Conservation (phyloP, 139 green algal species). For the Chlamydomonas sp. region DNA sequence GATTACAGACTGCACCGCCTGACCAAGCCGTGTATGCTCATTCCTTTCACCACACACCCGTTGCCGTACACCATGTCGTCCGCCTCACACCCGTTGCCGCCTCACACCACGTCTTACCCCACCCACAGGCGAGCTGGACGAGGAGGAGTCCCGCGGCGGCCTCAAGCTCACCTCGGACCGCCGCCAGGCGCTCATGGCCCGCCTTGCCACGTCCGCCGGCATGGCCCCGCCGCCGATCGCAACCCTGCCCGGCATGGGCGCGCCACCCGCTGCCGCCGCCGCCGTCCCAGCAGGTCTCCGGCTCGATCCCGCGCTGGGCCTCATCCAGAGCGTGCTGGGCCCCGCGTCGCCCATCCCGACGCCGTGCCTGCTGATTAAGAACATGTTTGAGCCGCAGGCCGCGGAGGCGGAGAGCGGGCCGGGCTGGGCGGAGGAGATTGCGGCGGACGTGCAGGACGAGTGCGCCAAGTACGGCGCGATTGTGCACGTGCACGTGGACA, state of each 20-base stretch:
- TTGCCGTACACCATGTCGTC: background rate
- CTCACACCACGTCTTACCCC: background rate
- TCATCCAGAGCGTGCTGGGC: constrained; percentile 86
- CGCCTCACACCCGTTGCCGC: background rate
- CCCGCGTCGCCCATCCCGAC: constrained; percentile 92
- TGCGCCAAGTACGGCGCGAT: constrained; percentile 92
- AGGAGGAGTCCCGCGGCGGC: constrained; percentile 66
- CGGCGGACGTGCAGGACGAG: constrained; percentile 87
- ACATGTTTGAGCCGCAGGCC: constrained; percentile 92
- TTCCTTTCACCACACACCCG: background rate
- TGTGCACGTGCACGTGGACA: constrained; percentile 86
- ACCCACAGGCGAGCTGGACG: constrained; percentile 62
- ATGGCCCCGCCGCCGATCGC: constrained; percentile 40
- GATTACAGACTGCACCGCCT: background rate
- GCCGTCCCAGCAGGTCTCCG: constrained; percentile 17
- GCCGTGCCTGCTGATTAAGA: constrained; percentile 94
- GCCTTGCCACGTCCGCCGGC: constrained; percentile 78
- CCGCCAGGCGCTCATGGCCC: constrained; percentile 86
- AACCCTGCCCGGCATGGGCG: constrained; percentile 1
- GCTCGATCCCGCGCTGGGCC: constrained; percentile 22
- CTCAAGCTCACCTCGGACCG: constrained; percentile 79
- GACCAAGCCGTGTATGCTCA: background rate
- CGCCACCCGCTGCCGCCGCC: background rate
- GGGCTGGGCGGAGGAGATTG: constrained; percentile 92
- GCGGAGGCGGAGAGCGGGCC: constrained; percentile 72